Evolutionary conservation across 345 rosid species (phyloP).

Genomic region (Eucalyptus pumila): DNA sequence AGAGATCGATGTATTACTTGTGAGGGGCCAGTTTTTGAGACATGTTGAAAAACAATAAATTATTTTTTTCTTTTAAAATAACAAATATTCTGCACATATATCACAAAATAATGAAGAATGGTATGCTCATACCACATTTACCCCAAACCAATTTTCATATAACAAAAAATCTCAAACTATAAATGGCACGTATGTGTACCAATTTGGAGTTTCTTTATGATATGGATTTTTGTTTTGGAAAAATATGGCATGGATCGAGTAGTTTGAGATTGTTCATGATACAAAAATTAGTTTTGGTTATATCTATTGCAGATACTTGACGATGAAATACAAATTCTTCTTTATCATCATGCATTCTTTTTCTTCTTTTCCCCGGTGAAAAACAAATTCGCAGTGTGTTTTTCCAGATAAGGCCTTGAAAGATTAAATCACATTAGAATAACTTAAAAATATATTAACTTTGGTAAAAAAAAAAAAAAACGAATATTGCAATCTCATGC

Average conservation of each 20-base stretch:
- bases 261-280: neutral
- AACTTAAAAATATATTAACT: no score
- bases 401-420: neutral
- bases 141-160: neutral
- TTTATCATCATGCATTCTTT: no score
- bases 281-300: no score
- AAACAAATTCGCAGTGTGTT: neutral
- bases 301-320: no score
- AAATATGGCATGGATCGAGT: neutral
- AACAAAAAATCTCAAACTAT: neutral
- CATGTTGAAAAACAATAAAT: no score
- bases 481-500: neutral
- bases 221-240: no score
- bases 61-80: no score
- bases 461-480: neutral
- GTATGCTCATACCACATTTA: neutral
- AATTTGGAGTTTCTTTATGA: neutral
- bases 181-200: rapidly evolving
- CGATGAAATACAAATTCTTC: no score
- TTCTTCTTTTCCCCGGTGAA: no score
- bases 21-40: no score
- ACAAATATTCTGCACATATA: neutral
- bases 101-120: neutral
- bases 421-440: neutral
- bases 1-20: no score